phyloP scores from a whole-genome alignment of 139 green algal genomes.

The Picochlorum costavermella region DNA sequence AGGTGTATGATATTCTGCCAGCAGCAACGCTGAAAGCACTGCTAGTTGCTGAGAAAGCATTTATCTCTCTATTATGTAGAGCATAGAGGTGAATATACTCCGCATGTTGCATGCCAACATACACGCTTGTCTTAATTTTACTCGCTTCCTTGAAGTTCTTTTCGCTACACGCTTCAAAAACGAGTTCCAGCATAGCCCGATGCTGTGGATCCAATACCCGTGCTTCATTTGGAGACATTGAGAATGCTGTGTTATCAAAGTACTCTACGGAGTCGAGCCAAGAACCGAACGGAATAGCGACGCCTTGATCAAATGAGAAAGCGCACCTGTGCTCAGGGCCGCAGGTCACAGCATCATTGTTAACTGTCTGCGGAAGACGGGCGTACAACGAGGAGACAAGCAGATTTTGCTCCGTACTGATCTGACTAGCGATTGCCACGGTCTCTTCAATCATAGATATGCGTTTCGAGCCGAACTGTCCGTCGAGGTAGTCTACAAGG shows the following conservation, averaged over 20 bases:
- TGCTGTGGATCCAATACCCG: slow-evolving; percentile 60
- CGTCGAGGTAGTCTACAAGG: slow-evolving; percentile 27
- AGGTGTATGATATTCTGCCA: slow-evolving; percentile 73
- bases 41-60: slow-evolving; percentile 23
- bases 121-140: slow-evolving; percentile 9
- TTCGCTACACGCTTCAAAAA: background rate
- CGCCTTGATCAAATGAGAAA: background rate
- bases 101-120: slow-evolving; percentile 3
- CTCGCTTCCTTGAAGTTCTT: background rate
- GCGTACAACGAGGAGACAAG: background rate
- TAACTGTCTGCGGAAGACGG: background rate
- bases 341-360: slow-evolving; percentile 15
- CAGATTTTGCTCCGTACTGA: slow-evolving; percentile 1
- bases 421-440: background rate
- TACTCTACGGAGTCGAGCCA: slow-evolving; percentile 32
- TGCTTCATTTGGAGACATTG: slow-evolving; percentile 26
- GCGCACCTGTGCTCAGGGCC: slow-evolving; percentile 37
- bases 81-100: slow-evolving; percentile 15
- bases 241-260: slow-evolving; percentile 41
- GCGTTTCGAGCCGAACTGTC: background rate
- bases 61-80: slow-evolving; percentile 11
- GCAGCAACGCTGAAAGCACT: slow-evolving; percentile 56
- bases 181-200: slow-evolving; percentile 48
- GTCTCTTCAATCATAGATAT: slow-evolving; percentile 5
- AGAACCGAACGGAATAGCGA: slow-evolving; percentile 14